Evolutionary conservation across 2,329 filamentous ascomycete genomes (phyloP).

Genomic region (Colletotrichum sp.): DNA sequence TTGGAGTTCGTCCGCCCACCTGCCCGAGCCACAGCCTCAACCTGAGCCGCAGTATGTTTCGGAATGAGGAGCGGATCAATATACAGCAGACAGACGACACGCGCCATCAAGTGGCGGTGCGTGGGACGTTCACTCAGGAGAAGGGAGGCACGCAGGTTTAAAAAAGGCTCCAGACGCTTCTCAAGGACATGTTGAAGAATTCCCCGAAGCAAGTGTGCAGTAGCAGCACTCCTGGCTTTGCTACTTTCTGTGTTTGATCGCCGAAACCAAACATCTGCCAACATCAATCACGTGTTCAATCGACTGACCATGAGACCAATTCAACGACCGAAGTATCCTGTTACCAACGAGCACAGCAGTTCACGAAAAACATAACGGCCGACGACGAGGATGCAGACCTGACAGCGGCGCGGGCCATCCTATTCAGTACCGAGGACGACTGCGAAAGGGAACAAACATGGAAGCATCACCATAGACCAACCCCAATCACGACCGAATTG

Average conservation of each 20-base stretch:
- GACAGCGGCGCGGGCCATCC: neutral
- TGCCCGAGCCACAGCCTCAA: neutral
- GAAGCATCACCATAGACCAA: neutral
- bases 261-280: neutral
- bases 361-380: neutral
- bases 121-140: neutral
- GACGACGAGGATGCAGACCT: neutral
- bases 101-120: slow-evolving; percentile 1
- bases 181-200: fast-evolving
- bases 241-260: neutral
- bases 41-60: slow-evolving; percentile 6
- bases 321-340: neutral
- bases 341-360: neutral
- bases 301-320: neutral
- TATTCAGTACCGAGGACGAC: neutral
- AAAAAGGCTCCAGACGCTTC: neutral
- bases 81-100: neutral
- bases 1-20: neutral
- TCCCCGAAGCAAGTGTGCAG: neutral
- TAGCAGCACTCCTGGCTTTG: neutral
- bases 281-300: neutral
- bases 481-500: neutral
- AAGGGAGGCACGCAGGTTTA: neutral
- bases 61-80: neutral
- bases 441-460: neutral